These are phyloP conservation scores for Cordyceps farinosa DNA, from an alignment of 2,329 filamentous ascomycete species.

Conservation along the genomic window DNA sequence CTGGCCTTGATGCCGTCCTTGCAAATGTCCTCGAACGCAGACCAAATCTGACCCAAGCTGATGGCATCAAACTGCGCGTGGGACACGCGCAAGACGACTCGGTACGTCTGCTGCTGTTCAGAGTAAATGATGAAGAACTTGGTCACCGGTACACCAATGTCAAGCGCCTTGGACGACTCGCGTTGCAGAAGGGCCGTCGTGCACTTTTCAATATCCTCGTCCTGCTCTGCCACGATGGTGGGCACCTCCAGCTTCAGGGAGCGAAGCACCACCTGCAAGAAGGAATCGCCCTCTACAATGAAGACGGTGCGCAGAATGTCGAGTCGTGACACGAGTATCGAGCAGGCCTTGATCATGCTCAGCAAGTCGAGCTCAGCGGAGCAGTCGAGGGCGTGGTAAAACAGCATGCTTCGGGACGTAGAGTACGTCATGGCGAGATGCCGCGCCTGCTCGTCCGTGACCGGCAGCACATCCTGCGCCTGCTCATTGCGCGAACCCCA, in stretches of 20 bases:
- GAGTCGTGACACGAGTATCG: not conserved
- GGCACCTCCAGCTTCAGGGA: not conserved
- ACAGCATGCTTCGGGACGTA: constrained; percentile 3
- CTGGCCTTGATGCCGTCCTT: constrained; percentile 22
- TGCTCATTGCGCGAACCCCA: constrained; percentile 46
- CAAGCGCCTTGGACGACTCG: not conserved
- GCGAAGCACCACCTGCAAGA: constrained; percentile 7
- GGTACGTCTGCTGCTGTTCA: not conserved
- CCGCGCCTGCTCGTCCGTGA: constrained; percentile 8
- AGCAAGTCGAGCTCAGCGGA: not conserved
- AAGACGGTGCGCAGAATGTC: constrained; percentile 15
- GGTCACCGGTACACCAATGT: constrained; percentile 1
- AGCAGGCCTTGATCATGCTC: constrained; percentile 3
- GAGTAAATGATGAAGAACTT: constrained; percentile 7
- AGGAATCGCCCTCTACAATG: not conserved
- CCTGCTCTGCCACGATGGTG: not conserved
- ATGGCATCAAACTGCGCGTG: constrained; percentile 50
- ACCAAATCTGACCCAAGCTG: constrained; percentile 37
- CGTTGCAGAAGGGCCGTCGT: not conserved
- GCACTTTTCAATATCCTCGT: not conserved
- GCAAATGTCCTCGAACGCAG: constrained; percentile 10
- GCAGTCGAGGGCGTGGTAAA: constrained; percentile 3
- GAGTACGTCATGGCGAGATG: constrained; percentile 8
- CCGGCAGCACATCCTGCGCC: constrained; percentile 25
- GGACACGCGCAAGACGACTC: constrained; percentile 1